These are phyloP conservation scores for Noccaea caerulescens DNA, from an alignment of 345 rosid genomes.

Conservation along the genomic window DNA sequence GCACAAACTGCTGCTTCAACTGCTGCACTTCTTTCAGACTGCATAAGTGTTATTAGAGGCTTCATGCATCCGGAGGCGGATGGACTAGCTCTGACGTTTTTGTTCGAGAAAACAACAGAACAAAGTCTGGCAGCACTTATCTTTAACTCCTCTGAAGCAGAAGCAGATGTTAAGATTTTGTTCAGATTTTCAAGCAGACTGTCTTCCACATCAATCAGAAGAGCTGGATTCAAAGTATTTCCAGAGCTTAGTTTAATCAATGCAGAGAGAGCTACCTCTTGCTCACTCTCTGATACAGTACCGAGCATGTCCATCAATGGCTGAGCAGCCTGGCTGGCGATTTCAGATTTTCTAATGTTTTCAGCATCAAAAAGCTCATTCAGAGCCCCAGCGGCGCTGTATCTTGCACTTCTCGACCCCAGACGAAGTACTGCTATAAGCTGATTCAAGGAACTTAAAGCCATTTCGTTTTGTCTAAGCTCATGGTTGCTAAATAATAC, in stretches of 20 bases:
- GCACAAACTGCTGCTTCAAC: constrained; percentile 77
- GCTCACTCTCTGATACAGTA: constrained; percentile 74
- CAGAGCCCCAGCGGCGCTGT: constrained; percentile 83
- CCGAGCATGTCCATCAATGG: constrained; percentile 85
- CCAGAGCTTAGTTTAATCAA: constrained; percentile 72
- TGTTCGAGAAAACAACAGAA: constrained; percentile 60
- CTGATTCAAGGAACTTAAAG: constrained; percentile 76
- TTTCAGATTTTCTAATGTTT: constrained; percentile 66
- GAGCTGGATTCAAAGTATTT: constrained; percentile 52
- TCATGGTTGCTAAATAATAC: constrained; percentile 75
- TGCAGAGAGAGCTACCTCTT: constrained; percentile 73
- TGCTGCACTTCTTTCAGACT: constrained; percentile 52
- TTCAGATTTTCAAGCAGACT: constrained; percentile 61
- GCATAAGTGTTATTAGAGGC: constrained; percentile 66
- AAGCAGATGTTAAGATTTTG: constrained; percentile 65
- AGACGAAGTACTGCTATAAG: constrained; percentile 83
- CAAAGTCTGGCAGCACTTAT: constrained; percentile 75
- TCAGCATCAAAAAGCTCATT: constrained; percentile 75
- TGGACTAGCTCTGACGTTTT: constrained; percentile 58
- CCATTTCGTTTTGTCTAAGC: constrained; percentile 65
- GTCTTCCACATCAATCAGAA: constrained; percentile 64
- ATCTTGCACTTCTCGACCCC: constrained; percentile 78
- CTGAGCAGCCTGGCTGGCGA: constrained; percentile 77
- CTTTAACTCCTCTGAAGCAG: constrained; percentile 69
- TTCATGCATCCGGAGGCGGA: constrained; percentile 64